A percentile compares a stretch with the other conserved stretches of the same genome.
These are phyloP conservation scores for Rhizopogon vinicolor DNA, from an alignment of 768 basidiomycete species.

Conservation along the genomic window DNA sequence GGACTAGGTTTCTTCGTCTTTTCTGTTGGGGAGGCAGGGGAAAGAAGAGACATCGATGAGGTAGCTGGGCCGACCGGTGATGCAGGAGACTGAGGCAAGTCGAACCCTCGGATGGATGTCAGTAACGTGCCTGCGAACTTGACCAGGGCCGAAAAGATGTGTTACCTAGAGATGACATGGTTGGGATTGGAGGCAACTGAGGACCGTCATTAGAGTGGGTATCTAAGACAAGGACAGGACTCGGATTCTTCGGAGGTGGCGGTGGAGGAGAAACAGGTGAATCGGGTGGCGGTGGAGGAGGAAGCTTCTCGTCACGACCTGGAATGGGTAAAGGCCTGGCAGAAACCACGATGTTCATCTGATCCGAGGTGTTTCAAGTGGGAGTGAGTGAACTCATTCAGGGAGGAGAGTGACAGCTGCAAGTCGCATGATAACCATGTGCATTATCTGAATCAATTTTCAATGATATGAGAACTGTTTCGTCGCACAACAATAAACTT, in stretches of 20 bases:
- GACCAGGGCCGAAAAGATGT: background rate
- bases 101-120: constrained; percentile 17
- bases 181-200: constrained; percentile 9
- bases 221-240: constrained; percentile 2
- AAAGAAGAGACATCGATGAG: constrained; percentile 12
- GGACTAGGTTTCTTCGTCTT: constrained; percentile 73
- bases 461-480: too few relatives aligned
- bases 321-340: constrained; percentile 25
- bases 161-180: constrained; percentile 22
- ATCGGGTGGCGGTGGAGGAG: constrained; percentile 10
- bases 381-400: background rate
- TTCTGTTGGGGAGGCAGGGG: constrained; percentile 29
- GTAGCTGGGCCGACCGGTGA: constrained; percentile 12
- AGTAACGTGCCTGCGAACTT: constrained; percentile 8
- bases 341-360: background rate
- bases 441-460: too few relatives aligned
- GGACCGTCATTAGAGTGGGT: constrained; percentile 4
- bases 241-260: constrained; percentile 18
- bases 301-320: constrained; percentile 24
- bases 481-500: too few relatives aligned
- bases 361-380: background rate
- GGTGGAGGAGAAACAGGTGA: constrained; percentile 6
- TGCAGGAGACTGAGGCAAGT: constrained; percentile 15
- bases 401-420: background rate
- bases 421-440: too few relatives aligned